Evolutionary conservation across 148 eudicot species (phyloP).

Genomic region (Vaccinium vitisidaea): DNA sequence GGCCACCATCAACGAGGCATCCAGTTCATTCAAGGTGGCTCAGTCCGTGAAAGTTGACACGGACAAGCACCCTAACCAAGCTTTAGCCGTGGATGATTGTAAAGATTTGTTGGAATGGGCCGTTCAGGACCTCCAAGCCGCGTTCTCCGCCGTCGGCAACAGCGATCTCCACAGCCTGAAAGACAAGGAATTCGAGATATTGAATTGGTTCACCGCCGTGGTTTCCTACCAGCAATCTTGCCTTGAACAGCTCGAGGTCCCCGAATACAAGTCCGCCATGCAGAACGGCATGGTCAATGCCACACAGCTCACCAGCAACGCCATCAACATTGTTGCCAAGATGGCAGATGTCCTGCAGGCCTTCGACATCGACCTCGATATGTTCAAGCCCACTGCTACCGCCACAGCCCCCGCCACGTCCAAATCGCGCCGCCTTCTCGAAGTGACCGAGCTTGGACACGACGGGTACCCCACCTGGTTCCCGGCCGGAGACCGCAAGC

Average conservation of each 20-base stretch:
- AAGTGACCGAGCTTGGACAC: slow-evolving; percentile 21
- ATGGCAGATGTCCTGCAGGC: slow-evolving; percentile 24
- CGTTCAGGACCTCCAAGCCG: slow-evolving; percentile 36
- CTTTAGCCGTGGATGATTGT: slow-evolving; percentile 39
- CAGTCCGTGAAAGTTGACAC: slow-evolving; percentile 29
- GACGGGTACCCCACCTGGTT: slow-evolving; percentile 57
- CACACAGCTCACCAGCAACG: slow-evolving; percentile 45
- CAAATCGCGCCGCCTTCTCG: slow-evolving; percentile 33
- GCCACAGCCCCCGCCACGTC: not conserved
- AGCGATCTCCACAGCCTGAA: slow-evolving; percentile 24
- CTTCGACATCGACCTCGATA: slow-evolving; percentile 16
- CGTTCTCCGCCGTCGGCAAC: slow-evolving; percentile 30
- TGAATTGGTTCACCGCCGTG: slow-evolving; percentile 54
- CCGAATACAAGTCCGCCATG: slow-evolving; percentile 34
- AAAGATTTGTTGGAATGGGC: slow-evolving; percentile 35
- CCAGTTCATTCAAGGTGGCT: slow-evolving; percentile 26
- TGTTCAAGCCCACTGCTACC: not conserved
- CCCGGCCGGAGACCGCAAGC: slow-evolving; percentile 31
- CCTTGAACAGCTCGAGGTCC: slow-evolving; percentile 41
- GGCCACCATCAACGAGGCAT: slow-evolving; percentile 36
- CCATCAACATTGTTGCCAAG: slow-evolving; percentile 42
- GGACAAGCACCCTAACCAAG: slow-evolving; percentile 23
- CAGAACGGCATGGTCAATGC: slow-evolving; percentile 30
- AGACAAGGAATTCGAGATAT: slow-evolving; percentile 33
- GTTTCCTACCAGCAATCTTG: slow-evolving; percentile 43